Evolutionary conservation across 1,139 yeast genomes (phyloP).

Genomic region (Candida glucosophila): DNA sequence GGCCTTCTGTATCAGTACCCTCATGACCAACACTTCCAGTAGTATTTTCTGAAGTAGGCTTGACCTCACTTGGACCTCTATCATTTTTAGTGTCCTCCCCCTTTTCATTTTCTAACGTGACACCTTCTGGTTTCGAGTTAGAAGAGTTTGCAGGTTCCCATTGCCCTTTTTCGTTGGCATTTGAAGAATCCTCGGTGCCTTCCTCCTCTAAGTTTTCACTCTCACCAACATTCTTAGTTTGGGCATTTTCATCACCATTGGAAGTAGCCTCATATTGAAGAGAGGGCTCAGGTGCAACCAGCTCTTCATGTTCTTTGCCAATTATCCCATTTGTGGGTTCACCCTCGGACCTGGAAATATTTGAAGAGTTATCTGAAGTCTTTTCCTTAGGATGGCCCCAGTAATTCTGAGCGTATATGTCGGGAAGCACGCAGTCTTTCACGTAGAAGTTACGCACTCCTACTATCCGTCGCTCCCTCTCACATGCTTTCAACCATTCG

Average conservation of each 20-base stretch:
- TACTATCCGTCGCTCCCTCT: conserved; percentile 76
- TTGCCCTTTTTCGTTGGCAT: conserved; percentile 2
- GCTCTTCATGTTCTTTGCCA: too few relatives aligned
- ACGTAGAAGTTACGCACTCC: conserved; percentile 85
- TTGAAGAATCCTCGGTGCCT: conserved; percentile 4
- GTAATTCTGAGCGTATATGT: conserved; percentile 35
- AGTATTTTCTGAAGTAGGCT: conserved; percentile 1
- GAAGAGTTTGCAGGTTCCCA: background rate
- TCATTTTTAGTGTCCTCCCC: background rate
- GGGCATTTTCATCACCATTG: conserved; percentile 2
- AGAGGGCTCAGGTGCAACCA: too few relatives aligned
- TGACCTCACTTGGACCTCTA: conserved; percentile 1
- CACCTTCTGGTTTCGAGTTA: conserved; percentile 1
- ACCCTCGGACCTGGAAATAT: too few relatives aligned
- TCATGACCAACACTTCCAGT: conserved; percentile 2
- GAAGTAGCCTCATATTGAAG: too few relatives aligned
- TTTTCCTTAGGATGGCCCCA: too few relatives aligned
- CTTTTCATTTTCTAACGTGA: conserved; percentile 1
- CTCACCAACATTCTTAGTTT: conserved; percentile 1
- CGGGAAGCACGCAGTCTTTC: conserved; percentile 41
- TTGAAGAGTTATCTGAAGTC: too few relatives aligned
- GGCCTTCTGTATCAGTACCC: background rate
- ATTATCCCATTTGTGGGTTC: too few relatives aligned
- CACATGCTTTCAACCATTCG: conserved; percentile 95
- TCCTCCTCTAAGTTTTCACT: conserved; percentile 3